Conservation (phyloP, 805 yeast genomes). For the Saturnispora serradocipensis region DNA sequence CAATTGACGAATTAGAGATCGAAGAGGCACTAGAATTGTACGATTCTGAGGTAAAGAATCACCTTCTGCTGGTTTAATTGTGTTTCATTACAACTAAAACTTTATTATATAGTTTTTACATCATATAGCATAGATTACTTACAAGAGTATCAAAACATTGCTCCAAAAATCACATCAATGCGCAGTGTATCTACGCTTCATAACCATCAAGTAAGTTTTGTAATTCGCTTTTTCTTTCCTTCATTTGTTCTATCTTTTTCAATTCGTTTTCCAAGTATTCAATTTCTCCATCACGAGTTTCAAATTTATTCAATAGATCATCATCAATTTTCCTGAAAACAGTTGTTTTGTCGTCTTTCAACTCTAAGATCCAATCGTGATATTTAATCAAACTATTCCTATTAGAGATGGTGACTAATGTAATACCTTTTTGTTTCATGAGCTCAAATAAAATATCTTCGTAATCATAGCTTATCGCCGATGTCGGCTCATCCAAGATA, state of each 20-base stretch:
- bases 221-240: constrained; percentile 49
- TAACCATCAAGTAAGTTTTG: constrained; percentile 41
- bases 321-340: constrained; percentile 29
- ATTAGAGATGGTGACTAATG: constrained; percentile 75
- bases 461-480: constrained; percentile 82
- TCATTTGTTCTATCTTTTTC: constrained; percentile 49
- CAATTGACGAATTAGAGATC: constrained; percentile 25
- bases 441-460: constrained; percentile 80
- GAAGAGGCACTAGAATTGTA: constrained; percentile 18
- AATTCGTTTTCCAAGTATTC: constrained; percentile 54
- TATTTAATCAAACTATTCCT: constrained; percentile 77
- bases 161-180: neutral
- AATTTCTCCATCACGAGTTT: constrained; percentile 68
- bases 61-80: constrained; percentile 16
- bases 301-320: constrained; percentile 31
- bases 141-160: neutral
- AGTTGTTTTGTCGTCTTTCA: constrained; percentile 52
- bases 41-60: constrained; percentile 8
- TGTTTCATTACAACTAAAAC: neutral
- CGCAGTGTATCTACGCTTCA: constrained; percentile 9
- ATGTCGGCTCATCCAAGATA: constrained; percentile 86
- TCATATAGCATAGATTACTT: neutral
- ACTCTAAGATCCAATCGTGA: constrained; percentile 67
- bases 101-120: neutral
- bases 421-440: constrained; percentile 58